Base-by-base conservation (phyloP, 768 basidiomycete species). In the Myochromella boudieri region DNA sequence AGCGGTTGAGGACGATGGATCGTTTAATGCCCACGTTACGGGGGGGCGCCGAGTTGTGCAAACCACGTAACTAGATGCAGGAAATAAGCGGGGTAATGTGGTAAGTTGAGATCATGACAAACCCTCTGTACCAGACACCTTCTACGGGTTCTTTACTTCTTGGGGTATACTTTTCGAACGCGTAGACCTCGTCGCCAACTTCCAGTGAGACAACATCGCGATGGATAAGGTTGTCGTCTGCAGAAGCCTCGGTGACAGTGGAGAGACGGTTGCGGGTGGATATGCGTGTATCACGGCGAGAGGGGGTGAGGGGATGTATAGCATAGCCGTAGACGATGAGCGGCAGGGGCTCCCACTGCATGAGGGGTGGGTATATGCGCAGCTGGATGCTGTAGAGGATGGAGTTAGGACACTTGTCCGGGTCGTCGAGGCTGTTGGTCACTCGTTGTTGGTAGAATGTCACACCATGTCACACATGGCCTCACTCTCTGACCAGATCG, bases 171-270 rank as follows among this genome's bases (percentile, higher is more conserved):
- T 85, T 85, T 70, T 98, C 95, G 60, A 97, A 97, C 14, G 94
- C 93, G 68, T 97, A 97, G 26, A 98, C 84, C 62, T 97, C 95
- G 65, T 97, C 95, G 37, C 95, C 95, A 22, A 97, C 87, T 56
- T 97, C 94, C 46, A 98, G 78, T 5, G 85, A 78, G 26, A 92
- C 91, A 18, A 91, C 84, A 52, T 91, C 88, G 44, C 81, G 75
- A 68, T 85, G 77, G 0, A 80, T 75, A 31, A 77, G 71, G 28
- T 82, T 75, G 32, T 87, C 86, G 43, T 84, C 85, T 15, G 77
- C 75, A 2, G 69, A 87, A 54, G 70, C 71, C 55, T 84, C 81
- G 15, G 83, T 85, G 52, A 81, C 80, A 17, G 77, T 77, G 6
- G 84, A 83, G 33, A 78, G 65, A 54, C 80, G 74, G 55, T 78